phyloP scores from a whole-genome alignment of 2,329 filamentous ascomycete species.

The Arthroderma sp. region DNA sequence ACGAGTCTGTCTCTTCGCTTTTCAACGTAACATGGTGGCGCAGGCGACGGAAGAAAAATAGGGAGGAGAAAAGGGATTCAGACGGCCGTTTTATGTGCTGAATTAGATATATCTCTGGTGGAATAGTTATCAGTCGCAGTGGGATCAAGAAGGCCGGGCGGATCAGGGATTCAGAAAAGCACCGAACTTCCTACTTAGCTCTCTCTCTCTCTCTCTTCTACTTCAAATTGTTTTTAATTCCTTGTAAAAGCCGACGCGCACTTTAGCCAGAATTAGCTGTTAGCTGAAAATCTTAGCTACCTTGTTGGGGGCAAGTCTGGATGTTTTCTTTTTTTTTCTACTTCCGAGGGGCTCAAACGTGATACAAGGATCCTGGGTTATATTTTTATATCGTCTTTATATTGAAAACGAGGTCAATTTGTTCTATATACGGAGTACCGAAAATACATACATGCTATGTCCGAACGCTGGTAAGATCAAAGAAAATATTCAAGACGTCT shows the following conservation, averaged over 20 bases:
- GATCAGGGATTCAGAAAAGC: background rate
- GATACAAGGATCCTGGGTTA: too few species aligned
- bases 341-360: background rate
- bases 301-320: background rate
- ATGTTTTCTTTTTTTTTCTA: background rate
- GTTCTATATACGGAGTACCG: background rate
- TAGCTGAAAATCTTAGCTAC: background rate
- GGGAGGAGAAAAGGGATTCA: background rate
- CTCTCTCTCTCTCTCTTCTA: too few species aligned
- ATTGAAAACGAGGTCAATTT: background rate
- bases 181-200: background rate
- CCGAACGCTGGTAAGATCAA: background rate
- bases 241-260: background rate
- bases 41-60: background rate
- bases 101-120: too few species aligned
- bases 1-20: background rate
- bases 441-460: background rate
- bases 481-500: background rate
- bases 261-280: too few species aligned
- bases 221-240: too few species aligned
- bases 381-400: too few species aligned
- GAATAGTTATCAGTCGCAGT: too few species aligned
- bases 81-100: background rate
- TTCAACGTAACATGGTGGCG: background rate
- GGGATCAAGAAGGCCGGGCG: background rate